phyloP scores from a whole-genome alignment of 306 rosid genomes.

The Prunus salicina region DNA sequence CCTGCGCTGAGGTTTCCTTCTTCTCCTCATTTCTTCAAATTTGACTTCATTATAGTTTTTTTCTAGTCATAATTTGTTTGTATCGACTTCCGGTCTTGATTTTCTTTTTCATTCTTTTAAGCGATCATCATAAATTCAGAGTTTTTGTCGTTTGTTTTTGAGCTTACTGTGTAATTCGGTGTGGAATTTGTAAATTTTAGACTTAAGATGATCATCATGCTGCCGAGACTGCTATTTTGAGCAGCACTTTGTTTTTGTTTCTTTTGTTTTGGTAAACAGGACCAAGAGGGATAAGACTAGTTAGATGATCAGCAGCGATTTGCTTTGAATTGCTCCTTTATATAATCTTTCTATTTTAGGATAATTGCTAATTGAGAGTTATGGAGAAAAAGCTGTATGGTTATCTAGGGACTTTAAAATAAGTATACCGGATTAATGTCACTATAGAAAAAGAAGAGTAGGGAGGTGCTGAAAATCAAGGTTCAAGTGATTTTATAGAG shows the following conservation, averaged over 20 bases:
- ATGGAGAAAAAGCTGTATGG: not conserved
- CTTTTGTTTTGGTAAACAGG: not conserved
- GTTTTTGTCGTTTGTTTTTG: not conserved
- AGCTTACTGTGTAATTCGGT: not conserved
- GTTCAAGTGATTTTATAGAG: not conserved
- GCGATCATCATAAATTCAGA: not conserved
- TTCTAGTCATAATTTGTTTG: not conserved
- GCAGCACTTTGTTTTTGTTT: not conserved
- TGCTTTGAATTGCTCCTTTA: too few species aligned
- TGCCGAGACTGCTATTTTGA: not conserved
- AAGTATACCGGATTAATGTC: not conserved
- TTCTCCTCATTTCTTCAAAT: not conserved
- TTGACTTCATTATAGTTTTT: not conserved
- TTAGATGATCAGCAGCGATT: too few species aligned
- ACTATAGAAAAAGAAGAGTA: not conserved
- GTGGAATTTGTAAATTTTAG: not conserved
- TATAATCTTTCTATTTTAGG: not conserved
- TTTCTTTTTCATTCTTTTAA: not conserved
- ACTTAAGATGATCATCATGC: not conserved
- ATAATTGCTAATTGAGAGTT: not conserved
- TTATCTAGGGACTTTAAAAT: not conserved
- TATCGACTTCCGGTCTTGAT: not conserved
- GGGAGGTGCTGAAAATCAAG: not conserved
- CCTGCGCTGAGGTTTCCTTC: constrained; percentile 68
- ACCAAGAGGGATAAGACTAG: too few species aligned